These are phyloP conservation scores for Tuber indicum DNA, from an alignment of 495 filamentous ascomycete species.

Conservation along the genomic window DNA sequence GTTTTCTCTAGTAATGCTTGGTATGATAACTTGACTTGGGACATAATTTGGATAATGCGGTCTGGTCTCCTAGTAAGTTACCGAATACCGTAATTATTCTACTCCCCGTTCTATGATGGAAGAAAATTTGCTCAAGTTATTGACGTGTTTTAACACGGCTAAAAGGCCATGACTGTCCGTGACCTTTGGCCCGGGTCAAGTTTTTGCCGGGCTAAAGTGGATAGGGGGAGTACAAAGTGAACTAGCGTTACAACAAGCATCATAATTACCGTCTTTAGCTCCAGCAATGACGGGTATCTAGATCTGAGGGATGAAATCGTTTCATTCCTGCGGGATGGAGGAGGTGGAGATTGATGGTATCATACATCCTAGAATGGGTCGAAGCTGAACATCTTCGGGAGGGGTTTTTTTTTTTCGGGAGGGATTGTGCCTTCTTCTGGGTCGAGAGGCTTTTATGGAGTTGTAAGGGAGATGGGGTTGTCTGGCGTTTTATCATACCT, in stretches of 20 bases:
- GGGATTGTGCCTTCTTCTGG: background rate
- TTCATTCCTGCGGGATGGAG: background rate
- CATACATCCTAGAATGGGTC: background rate
- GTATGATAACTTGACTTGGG: background rate
- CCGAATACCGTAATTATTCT: background rate
- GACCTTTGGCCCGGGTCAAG: background rate
- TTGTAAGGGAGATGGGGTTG: no score
- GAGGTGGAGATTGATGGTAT: background rate
- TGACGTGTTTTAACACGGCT: background rate
- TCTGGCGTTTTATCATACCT: no score
- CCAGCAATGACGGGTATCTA: background rate
- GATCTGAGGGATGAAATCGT: background rate
- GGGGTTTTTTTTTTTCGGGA: no score
- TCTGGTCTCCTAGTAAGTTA: background rate
- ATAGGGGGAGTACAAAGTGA: background rate
- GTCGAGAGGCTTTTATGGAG: background rate
- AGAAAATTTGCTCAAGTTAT: background rate
- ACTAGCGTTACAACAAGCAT: background rate
- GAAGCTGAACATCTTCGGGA: no score
- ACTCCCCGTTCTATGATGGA: background rate
- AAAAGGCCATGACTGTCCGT: background rate
- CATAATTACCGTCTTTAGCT: background rate
- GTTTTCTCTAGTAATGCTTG: background rate
- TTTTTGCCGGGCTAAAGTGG: background rate
- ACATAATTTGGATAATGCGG: background rate